Conservation (phyloP, 2,329 filamentous ascomycete species). For the Aspergillus pseudoviridinutans region DNA sequence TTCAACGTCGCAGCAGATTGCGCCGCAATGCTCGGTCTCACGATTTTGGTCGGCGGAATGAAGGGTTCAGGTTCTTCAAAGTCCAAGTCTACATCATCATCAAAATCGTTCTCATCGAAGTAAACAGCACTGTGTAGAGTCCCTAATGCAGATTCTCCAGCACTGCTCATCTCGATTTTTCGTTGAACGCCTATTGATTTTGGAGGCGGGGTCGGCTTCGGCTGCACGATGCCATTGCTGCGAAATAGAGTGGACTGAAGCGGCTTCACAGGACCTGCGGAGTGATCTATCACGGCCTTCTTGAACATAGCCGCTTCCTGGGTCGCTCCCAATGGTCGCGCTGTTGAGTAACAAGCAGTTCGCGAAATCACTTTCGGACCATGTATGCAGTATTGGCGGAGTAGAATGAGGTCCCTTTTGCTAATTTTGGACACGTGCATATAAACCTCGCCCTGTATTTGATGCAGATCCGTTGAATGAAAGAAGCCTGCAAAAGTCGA, state of each 20-base stretch:
- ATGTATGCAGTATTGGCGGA: conserved; percentile 20
- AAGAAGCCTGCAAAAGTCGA: background rate
- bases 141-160: conserved; percentile 31
- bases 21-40: conserved; percentile 3
- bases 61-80: conserved; percentile 30
- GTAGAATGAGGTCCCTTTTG: conserved; percentile 14
- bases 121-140: conserved; percentile 51
- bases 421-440: conserved; percentile 24
- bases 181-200: conserved; percentile 34
- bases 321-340: conserved; percentile 12
- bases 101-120: conserved; percentile 79
- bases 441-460: conserved; percentile 10
- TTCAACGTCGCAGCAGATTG: conserved; percentile 5
- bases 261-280: conserved; percentile 27
- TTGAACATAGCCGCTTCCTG: conserved; percentile 34
- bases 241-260: conserved; percentile 30
- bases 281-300: conserved; percentile 39
- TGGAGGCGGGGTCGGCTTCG: conserved; percentile 16
- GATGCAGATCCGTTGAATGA: background rate
- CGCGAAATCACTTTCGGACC: conserved; percentile 14
- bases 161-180: conserved; percentile 34
- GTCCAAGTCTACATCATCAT: conserved; percentile 75
- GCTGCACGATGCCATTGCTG: conserved; percentile 20
- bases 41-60: conserved; percentile 17
- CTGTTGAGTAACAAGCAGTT: conserved; percentile 24